A percentile compares a stretch with the other conserved stretches of the same genome.
phyloP scores from a whole-genome alignment of 768 basidiomycete genomes.

The Serpula lacrymans region DNA sequence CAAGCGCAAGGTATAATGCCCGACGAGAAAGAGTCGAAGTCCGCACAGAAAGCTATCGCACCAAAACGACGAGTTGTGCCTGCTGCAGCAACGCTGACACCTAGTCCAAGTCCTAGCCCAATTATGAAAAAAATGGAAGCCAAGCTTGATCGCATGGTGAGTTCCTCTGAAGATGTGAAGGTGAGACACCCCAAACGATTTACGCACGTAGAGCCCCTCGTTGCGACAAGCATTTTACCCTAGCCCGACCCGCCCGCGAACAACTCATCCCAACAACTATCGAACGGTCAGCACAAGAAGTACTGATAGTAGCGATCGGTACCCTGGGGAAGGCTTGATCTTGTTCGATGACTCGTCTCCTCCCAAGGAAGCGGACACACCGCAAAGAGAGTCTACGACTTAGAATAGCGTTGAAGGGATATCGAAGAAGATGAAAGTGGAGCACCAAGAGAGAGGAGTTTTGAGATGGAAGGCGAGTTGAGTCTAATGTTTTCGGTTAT shows the following conservation, averaged over 20 bases:
- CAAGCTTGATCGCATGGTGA: constrained; percentile 5
- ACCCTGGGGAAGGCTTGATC: constrained; percentile 16
- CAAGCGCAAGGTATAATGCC: constrained; percentile 49
- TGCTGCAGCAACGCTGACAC: constrained; percentile 7
- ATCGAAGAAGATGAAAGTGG: too few species aligned
- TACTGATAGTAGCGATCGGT: neutral
- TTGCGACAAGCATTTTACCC: constrained; percentile 5
- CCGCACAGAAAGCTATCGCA: constrained; percentile 14
- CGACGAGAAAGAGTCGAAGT: constrained; percentile 20
- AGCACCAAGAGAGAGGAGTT: too few species aligned
- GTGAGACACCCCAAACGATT: neutral
- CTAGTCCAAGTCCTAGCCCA: constrained; percentile 10
- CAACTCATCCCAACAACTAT: neutral
- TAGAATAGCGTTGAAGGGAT: too few species aligned
- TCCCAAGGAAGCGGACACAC: too few species aligned
- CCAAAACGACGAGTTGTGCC: constrained; percentile 34
- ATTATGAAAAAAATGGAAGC: neutral
- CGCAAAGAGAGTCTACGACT: too few species aligned
- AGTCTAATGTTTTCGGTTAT: too few species aligned
- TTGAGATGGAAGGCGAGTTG: too few species aligned
- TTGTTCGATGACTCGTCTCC: too few species aligned
- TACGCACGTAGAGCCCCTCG: constrained; percentile 6
- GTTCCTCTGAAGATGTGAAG: neutral
- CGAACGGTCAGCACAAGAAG: constrained; percentile 10
- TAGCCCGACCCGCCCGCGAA: constrained; percentile 2